Base-by-base conservation (phyloP, 345 rosid species). In the Luvunga scandens region DNA sequence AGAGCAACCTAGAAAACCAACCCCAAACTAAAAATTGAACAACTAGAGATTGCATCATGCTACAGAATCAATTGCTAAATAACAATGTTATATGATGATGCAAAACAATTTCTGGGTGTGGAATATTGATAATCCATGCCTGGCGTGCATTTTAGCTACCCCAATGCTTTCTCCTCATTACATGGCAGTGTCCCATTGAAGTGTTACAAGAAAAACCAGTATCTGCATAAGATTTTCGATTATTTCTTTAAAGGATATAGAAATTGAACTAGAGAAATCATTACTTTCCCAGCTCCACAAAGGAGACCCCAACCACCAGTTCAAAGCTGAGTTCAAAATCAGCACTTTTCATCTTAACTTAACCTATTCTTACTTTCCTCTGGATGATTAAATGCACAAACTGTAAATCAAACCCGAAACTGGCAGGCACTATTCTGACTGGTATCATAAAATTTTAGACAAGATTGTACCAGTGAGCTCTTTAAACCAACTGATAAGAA, bases 1-100 rank as follows among this genome's bases (percentile, higher is more conserved):
- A 85, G 83, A 66, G 84, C 48, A 69, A 85, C 86, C 85, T 85
- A 48, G 14, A 63, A 21, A 71, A 38, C 31, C 65, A 80, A 39
- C 55, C 67, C n/a, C 42, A 56, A n/a, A 48, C 22, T 42, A 65
- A 75, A 21, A 53, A 6, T 25, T 21, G 24, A 75, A 75, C 22
- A 30, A 64, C 30, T 31, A 21, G 70, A 36, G 53, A 65, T 39
- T 61, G 34, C 39, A 57, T 60, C 19, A 66, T 21, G 36, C 39
- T 36, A 39, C 62, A 38, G 8, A 48, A 38, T 16, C 34, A 75
- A 13, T 31, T 24, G 18, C n/a, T 22, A 57, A 57, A 16, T 63
- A 39, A 42, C 60, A 56, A 48, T 19, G 5, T 60, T 42, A 48
- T 31, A 48, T 50, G 50, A 42, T 39, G 1, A 65, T 9, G 61